phyloP scores from a whole-genome alignment of 2,329 filamentous ascomycete species.

The Waltergamsia citrina region DNA sequence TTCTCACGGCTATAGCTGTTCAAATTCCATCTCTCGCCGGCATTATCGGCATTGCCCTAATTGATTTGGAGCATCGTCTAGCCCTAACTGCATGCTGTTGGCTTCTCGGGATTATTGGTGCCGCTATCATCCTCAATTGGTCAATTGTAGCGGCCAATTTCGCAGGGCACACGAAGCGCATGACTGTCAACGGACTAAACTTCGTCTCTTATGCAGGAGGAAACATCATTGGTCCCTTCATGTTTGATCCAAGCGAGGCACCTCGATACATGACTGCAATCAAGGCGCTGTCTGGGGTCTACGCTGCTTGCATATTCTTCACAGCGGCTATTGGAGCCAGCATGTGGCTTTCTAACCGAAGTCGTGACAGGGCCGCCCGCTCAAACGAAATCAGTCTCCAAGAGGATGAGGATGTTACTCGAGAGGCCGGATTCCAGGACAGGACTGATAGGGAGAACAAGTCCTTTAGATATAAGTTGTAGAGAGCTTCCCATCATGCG shows the following conservation, averaged over 20 bases:
- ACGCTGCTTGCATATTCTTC: background rate
- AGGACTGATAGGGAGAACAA: constrained; percentile 1
- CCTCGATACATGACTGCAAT: constrained; percentile 1
- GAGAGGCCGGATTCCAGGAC: background rate
- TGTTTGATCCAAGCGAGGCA: constrained; percentile 1
- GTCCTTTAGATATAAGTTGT: background rate
- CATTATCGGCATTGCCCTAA: constrained; percentile 38
- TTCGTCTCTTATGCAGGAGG: constrained; percentile 31
- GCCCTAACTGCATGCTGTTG: constrained; percentile 42
- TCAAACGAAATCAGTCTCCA: background rate
- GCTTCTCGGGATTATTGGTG: constrained; percentile 39
- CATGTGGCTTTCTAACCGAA: background rate
- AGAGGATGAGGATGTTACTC: background rate
- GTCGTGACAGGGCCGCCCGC: background rate
- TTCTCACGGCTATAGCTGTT: constrained; percentile 1
- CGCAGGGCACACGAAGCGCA: background rate
- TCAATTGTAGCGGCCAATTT: background rate
- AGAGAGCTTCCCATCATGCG: too few species aligned
- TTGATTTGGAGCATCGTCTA: constrained; percentile 31
- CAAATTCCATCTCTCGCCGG: constrained; percentile 25
- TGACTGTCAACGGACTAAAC: background rate
- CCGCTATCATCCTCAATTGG: constrained; percentile 40
- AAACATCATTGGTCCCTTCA: constrained; percentile 32
- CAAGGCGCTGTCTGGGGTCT: background rate
- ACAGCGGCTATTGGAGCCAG: background rate